A percentile compares a stretch with the other conserved stretches of the same genome.
Conservation (phyloP, 352 stramenopile genomes). For the Phytophthora sp. region DNA sequence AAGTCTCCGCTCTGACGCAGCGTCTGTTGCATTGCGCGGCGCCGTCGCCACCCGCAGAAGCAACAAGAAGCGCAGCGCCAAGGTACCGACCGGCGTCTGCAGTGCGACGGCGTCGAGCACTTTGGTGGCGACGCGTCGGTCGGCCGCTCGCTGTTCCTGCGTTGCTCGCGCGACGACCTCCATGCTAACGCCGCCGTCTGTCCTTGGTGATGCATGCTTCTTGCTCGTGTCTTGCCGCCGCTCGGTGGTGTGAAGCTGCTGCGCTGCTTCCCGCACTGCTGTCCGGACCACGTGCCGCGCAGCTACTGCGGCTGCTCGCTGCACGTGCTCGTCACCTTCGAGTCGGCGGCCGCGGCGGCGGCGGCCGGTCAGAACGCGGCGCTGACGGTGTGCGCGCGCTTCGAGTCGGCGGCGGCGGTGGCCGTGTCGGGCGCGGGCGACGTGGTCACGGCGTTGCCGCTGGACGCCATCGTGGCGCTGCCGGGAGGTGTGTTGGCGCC, state of each 20-base stretch:
- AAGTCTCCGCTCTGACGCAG: not conserved
- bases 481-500: not conserved
- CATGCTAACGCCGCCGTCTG: too few relatives aligned
- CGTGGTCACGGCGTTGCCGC: not conserved
- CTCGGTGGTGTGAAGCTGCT: too few relatives aligned
- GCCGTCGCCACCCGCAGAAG: conserved; percentile 14
- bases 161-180: too few relatives aligned
- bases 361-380: conserved; percentile 6
- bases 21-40: too few relatives aligned
- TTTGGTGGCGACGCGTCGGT: too few relatives aligned
- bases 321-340: conserved; percentile 25
- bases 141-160: too few relatives aligned
- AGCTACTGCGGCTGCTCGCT: conserved; percentile 45
- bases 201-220: too few relatives aligned
- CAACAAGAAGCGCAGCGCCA: conserved; percentile 21
- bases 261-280: conserved; percentile 50
- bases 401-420: conserved; percentile 14
- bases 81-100: too few relatives aligned
- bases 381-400: conserved; percentile 37
- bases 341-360: not conserved
- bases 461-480: conserved; percentile 4
- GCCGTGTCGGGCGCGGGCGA: not conserved
- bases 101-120: too few relatives aligned
- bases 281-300: conserved; percentile 29
- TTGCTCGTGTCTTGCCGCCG: too few relatives aligned